Conservation (phyloP, 1,139 yeast species). For the Candida labiduridarum region DNA sequence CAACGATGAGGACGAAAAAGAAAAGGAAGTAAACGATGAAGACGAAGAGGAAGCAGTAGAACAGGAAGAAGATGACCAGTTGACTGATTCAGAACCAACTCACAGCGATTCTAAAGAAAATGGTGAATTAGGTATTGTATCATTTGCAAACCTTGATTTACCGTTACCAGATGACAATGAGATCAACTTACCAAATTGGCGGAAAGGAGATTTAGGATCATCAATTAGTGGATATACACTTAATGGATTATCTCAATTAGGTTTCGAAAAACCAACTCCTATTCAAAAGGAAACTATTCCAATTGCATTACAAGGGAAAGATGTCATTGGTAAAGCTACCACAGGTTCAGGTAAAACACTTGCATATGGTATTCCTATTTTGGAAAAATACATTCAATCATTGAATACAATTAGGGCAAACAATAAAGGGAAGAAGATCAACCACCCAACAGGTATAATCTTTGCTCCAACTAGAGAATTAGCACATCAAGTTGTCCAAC, state of each 20-base stretch:
- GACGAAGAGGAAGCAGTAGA: constrained; percentile 22
- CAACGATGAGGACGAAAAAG: constrained; percentile 16
- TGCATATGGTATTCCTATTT: constrained; percentile 93
- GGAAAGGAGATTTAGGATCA: constrained; percentile 25
- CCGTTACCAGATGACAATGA: constrained; percentile 43
- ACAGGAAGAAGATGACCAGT: constrained; percentile 15
- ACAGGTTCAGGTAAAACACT: constrained; percentile 98
- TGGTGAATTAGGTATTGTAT: constrained; percentile 22
- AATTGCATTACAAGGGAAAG: constrained; percentile 67
- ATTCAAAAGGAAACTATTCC: constrained; percentile 85
- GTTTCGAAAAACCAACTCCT: constrained; percentile 74
- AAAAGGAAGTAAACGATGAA: constrained; percentile 28
- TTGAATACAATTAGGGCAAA: constrained; percentile 25
- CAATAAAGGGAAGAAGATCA: constrained; percentile 24
- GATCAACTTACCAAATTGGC: constrained; percentile 64
- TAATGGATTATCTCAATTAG: constrained; percentile 59
- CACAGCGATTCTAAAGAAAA: constrained; percentile 17
- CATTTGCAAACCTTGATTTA: constrained; percentile 27
- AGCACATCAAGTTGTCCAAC: constrained; percentile 91
- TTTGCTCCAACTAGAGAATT: constrained; percentile 96
- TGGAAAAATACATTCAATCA: constrained; percentile 59
- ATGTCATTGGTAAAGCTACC: constrained; percentile 92
- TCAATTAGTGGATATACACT: constrained; percentile 56
- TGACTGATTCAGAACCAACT: constrained; percentile 18
- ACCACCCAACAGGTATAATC: constrained; percentile 70